Evolutionary conservation across 2,329 filamentous ascomycete species (phyloP).

Genomic region (Trichoderma guizhouense): DNA sequence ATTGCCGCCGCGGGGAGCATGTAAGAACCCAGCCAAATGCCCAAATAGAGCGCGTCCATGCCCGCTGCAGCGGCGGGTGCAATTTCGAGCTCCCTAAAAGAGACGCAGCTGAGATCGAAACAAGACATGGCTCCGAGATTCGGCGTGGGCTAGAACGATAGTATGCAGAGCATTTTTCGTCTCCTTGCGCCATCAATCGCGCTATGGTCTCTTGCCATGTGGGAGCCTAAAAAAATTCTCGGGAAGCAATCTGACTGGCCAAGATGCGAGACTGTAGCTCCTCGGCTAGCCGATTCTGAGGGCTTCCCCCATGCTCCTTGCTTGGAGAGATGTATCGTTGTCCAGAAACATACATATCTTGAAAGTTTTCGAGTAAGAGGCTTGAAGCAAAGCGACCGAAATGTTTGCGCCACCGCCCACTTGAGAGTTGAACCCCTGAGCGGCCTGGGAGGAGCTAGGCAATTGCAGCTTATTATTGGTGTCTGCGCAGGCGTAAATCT

Average conservation of each 20-base stretch:
- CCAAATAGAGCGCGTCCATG: neutral
- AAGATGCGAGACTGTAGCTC: constrained; percentile 15
- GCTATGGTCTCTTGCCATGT: constrained; percentile 13
- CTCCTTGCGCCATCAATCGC: constrained; percentile 9
- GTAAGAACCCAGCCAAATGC: neutral
- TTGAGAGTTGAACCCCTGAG: neutral
- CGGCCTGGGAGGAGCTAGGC: neutral
- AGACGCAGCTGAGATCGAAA: constrained; percentile 3
- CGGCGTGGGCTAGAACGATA: neutral
- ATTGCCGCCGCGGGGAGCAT: neutral
- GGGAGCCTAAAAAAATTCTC: constrained; percentile 12
- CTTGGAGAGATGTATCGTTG: neutral
- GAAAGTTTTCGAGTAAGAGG: neutral
- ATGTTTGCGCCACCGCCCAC: constrained; percentile 5
- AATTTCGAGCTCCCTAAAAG: neutral
- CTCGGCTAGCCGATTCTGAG: neutral
- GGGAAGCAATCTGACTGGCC: constrained; percentile 12
- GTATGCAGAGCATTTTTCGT: neutral
- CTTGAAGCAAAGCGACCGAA: neutral
- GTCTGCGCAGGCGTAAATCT: neutral
- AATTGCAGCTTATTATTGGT: neutral
- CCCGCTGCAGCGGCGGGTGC: neutral
- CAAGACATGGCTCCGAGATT: neutral
- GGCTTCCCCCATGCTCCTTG: neutral
- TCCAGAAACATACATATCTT: neutral